These are phyloP conservation scores for Pichia deserticola DNA, from an alignment of 805 yeast species.

Conservation along the genomic window DNA sequence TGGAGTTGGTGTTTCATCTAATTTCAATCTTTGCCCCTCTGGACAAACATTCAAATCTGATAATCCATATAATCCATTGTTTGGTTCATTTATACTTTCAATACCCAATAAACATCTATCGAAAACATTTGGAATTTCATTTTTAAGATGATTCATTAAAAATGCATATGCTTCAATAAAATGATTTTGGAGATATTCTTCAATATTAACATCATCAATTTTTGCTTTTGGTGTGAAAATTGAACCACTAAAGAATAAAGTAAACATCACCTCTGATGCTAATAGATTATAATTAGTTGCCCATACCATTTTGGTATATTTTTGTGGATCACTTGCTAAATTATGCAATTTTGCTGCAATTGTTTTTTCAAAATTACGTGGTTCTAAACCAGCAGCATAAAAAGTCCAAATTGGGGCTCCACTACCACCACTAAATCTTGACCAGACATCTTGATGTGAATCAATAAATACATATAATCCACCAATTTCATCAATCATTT, in stretches of 20 bases:
- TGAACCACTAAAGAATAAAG: slow-evolving; percentile 75
- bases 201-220: slow-evolving; percentile 69
- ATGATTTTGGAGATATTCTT: slow-evolving; percentile 63
- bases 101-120: slow-evolving; percentile 57
- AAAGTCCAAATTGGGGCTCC: slow-evolving; percentile 95
- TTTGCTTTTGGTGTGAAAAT: slow-evolving; percentile 68
- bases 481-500: slow-evolving; percentile 51
- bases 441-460: slow-evolving; percentile 95
- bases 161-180: slow-evolving; percentile 48
- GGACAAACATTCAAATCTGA: slow-evolving; percentile 50
- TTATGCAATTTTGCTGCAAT: slow-evolving; percentile 80
- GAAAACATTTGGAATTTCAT: slow-evolving; percentile 37
- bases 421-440: slow-evolving; percentile 79
- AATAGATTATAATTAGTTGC: slow-evolving; percentile 75
- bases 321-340: slow-evolving; percentile 34
- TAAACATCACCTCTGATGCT: slow-evolving; percentile 76
- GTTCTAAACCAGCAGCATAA: slow-evolving; percentile 82
- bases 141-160: slow-evolving; percentile 36
- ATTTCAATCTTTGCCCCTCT: slow-evolving; percentile 53
- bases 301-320: slow-evolving; percentile 86
- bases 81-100: slow-evolving; percentile 85
- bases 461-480: slow-evolving; percentile 76
- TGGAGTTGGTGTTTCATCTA: slow-evolving; percentile 80
- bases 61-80: slow-evolving; percentile 63
- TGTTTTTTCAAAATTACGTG: slow-evolving; percentile 58